Evolutionary conservation across 768 basidiomycete species (phyloP).

Genomic region (Coprinellus micaceus): DNA sequence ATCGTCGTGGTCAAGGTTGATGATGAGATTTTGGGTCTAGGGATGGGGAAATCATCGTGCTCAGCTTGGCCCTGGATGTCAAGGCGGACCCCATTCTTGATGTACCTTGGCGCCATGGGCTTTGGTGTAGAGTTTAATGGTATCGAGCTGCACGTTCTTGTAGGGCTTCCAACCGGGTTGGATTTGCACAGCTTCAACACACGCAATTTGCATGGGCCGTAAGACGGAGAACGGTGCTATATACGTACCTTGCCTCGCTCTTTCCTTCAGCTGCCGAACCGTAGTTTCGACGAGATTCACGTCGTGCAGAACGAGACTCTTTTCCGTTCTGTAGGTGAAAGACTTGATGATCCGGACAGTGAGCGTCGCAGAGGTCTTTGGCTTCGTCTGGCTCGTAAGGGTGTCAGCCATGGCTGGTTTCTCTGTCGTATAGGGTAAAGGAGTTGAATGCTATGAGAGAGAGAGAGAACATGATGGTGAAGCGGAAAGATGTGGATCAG

Average conservation of each 20-base stretch:
- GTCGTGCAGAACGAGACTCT: slow-evolving; percentile 78
- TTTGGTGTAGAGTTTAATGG: slow-evolving; percentile 88
- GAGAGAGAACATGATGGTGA: no score
- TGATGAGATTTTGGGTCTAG: slow-evolving; percentile 95
- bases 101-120: slow-evolving; percentile 92
- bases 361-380: slow-evolving; percentile 74
- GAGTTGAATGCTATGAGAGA: neutral
- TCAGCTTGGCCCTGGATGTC: neutral
- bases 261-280: slow-evolving; percentile 73
- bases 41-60: neutral
- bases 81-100: neutral
- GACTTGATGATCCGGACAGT: slow-evolving; percentile 94
- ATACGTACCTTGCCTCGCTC: slow-evolving; percentile 57
- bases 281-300: slow-evolving; percentile 79
- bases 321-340: slow-evolving; percentile 88
- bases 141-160: slow-evolving; percentile 70
- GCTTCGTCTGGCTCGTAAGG: slow-evolving; percentile 62
- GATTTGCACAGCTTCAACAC: slow-evolving; percentile 58
- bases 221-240: slow-evolving; percentile 7
- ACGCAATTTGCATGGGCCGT: neutral
- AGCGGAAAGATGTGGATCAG: neutral
- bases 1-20: slow-evolving; percentile 93
- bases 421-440: neutral
- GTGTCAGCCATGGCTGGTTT: slow-evolving; percentile 20
- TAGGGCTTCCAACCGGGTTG: slow-evolving; percentile 89